Conservation (phyloP, 305 asterid genomes). For the Rubia peregrina region DNA sequence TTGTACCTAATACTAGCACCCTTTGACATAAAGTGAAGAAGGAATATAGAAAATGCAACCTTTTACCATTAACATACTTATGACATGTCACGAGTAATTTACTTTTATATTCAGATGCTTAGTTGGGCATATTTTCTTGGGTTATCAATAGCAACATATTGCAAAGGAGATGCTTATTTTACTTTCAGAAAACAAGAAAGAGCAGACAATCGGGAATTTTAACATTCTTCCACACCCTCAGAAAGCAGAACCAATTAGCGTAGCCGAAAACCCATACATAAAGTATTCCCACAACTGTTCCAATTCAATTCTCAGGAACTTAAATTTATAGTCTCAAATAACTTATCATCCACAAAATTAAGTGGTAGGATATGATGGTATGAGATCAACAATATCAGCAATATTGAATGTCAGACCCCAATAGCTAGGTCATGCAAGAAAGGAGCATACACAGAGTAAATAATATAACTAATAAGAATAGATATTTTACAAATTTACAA, state of each 20-base stretch:
- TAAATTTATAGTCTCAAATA: neutral
- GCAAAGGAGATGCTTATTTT: neutral
- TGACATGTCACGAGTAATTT: neutral
- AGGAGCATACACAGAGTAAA: neutral
- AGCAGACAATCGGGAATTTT: neutral
- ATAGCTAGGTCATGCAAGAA: neutral
- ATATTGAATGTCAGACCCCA: neutral
- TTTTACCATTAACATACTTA: neutral
- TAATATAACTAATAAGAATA: neutral
- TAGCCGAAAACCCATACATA: too few species aligned
- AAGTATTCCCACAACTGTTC: neutral
- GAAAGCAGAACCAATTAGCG: neutral
- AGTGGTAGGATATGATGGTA: neutral
- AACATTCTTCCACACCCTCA: neutral
- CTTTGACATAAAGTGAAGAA: neutral
- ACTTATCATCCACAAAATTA: neutral
- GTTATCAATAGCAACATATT: neutral
- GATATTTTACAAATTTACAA: neutral
- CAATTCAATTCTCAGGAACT: neutral
- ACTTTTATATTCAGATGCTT: neutral
- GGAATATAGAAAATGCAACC: neutral
- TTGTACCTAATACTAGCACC: neutral
- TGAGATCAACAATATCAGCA: neutral
- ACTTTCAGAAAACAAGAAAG: too few species aligned
- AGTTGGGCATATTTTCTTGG: neutral